phyloP scores from a whole-genome alignment of 2,329 filamentous ascomycete genomes.

The Penicillium sp. region DNA sequence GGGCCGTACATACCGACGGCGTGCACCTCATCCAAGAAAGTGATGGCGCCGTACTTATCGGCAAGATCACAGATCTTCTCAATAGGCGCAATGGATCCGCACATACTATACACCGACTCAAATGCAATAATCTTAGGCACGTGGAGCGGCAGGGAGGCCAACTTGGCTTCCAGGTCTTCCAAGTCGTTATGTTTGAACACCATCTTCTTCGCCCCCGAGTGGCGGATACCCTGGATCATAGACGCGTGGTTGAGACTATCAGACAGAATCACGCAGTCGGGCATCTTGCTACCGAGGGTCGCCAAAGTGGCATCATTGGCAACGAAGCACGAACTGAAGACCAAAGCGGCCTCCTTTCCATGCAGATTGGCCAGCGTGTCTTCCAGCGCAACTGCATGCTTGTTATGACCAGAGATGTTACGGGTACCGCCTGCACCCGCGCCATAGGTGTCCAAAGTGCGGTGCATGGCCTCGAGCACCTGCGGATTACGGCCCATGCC shows the following conservation, averaged over 20 bases:
- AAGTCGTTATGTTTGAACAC: conserved; percentile 99
- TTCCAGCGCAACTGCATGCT: conserved; percentile 85
- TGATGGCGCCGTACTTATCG: conserved; percentile 95
- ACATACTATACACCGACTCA: conserved; percentile 99
- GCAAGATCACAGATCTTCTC: conserved; percentile 93
- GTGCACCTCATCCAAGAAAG: conserved; percentile 97
- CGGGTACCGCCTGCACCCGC: conserved; percentile 92
- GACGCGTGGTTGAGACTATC: conserved; percentile 97
- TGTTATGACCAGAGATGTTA: conserved; percentile 97
- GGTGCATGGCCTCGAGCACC: conserved; percentile 88
- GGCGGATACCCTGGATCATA: conserved; percentile 98
- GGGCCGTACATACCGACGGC: conserved; percentile 99
- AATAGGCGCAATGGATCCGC: conserved; percentile 93
- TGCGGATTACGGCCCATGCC: conserved; percentile 92
- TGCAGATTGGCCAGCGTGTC: conserved; percentile 80
- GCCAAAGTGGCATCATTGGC: conserved; percentile 96
- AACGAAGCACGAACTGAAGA: conserved; percentile 97
- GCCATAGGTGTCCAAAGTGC: conserved; percentile 90
- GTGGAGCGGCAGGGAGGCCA: conserved; percentile 78
- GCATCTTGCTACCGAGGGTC: conserved; percentile 93
- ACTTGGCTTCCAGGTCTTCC: conserved; percentile 85
- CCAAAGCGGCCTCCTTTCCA: conserved; percentile 84
- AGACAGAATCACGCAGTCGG: conserved; percentile 94
- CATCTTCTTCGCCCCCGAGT: conserved; percentile 94
- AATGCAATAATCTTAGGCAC: conserved; percentile 98